A percentile compares a stretch with the other conserved stretches of the same genome.
Evolutionary conservation across 2,329 filamentous ascomycete species (phyloP).

Genomic region (Fusarium annulatum): DNA sequence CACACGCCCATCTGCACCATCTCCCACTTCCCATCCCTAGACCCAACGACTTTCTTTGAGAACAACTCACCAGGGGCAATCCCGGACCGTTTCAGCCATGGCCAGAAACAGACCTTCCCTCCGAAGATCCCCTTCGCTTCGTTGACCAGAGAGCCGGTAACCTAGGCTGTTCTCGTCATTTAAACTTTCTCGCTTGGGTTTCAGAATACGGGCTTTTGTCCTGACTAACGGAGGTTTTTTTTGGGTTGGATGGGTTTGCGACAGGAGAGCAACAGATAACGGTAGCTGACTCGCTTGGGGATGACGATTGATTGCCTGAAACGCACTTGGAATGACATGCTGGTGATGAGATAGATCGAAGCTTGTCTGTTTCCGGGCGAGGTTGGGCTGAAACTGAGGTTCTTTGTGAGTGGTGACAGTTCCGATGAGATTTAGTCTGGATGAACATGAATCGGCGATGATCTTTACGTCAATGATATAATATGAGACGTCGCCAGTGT

Average conservation of each 20-base stretch:
- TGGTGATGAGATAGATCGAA: background rate
- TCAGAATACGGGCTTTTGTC: constrained; percentile 29
- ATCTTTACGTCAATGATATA: background rate
- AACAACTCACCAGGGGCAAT: constrained; percentile 1
- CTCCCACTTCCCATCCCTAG: background rate
- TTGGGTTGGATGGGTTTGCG: background rate
- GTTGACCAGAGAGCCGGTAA: constrained; percentile 40
- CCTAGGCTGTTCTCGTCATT: constrained; percentile 31
- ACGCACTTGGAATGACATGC: background rate
- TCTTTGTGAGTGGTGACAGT: background rate
- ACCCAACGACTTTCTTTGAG: constrained; percentile 1
- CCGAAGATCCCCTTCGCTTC: constrained; percentile 30
- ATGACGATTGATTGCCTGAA: background rate
- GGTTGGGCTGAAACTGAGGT: constrained; percentile 11
- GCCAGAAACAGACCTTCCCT: constrained; percentile 34
- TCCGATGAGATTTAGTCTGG: constrained; percentile 14
- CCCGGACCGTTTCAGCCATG: constrained; percentile 35
- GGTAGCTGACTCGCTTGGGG: constrained; percentile 7
- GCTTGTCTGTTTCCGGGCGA: constrained; percentile 14
- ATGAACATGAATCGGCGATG: background rate
- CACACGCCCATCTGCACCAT: background rate
- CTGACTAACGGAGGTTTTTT: constrained; percentile 10
- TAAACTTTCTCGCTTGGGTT: constrained; percentile 35
- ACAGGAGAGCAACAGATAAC: background rate
- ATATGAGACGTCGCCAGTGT: background rate